Base-by-base conservation (phyloP, 2,329 filamentous ascomycete species). In the Clonostachys byssicola region DNA sequence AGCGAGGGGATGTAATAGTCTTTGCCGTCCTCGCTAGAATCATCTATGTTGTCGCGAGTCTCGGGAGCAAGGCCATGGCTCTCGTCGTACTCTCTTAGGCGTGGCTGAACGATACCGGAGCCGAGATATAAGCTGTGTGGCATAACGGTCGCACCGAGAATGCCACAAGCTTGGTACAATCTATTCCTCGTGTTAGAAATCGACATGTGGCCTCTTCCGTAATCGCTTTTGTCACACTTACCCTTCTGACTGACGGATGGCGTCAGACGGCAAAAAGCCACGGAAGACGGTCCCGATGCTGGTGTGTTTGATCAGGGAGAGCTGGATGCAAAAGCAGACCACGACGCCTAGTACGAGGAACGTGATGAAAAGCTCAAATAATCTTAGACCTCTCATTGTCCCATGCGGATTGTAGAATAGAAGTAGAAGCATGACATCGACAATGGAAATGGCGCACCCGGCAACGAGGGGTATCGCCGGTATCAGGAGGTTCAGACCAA, bases 101-200 rank as follows among this genome's bases (percentile, higher is more conserved):
- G 80, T 7, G 81, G 72, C 60, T 88, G 84, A 2, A 87, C 82
- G 39, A 88, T 82, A 8, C 84, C 85, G 6, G 81, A 85, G 18
- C 85, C 85, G 5, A 89, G 73, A 54, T 83, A 88, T 5, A 88
- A 66, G 45, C 78, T 83, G 56, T 86, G 83, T 5, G 83, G 83
- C 83, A 87, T 86, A 20, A 87, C 85, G 1, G 87, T 91, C 5
- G 87, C 87, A 3, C 87, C 87, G 0, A 91, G 72, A 48, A 91
- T 91, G 45, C 87, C 87, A 52, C 87, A 91, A 2, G 86, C 79
- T 63, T 88, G 83, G 59, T 87, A 88, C 0, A 85, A 46, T 14
- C 60, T 60, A 13, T 5, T 86, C 66, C 2, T 85, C 66, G 23
- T 10, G 9, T 30, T 30, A 30, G 23, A 10, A 10, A 30, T 30